phyloP scores from a whole-genome alignment of 768 basidiomycete species.

The Mycena chlorophos region DNA sequence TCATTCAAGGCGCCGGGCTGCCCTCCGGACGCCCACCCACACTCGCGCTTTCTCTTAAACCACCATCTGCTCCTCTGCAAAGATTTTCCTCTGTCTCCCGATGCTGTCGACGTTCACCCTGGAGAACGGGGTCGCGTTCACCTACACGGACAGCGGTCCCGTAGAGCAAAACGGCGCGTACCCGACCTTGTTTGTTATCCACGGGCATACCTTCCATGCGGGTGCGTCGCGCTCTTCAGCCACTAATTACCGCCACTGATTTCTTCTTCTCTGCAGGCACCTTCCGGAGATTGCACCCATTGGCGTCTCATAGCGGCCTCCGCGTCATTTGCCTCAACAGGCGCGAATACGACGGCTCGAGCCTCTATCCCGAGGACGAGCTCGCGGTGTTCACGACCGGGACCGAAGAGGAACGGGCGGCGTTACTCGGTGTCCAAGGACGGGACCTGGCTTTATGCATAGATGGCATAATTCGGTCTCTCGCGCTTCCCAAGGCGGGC shows the following conservation, averaged over 20 bases:
- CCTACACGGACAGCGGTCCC: slow-evolving; percentile 32
- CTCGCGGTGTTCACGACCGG: slow-evolving; percentile 16
- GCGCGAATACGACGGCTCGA: slow-evolving; percentile 35
- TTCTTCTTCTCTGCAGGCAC: slow-evolving; percentile 21
- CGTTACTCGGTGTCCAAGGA: slow-evolving; percentile 30
- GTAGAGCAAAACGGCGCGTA: slow-evolving; percentile 20
- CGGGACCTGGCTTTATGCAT: slow-evolving; percentile 30
- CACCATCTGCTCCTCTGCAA: neutral
- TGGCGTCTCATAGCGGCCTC: slow-evolving; percentile 21
- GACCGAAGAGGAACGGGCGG: slow-evolving; percentile 18
- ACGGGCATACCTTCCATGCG: slow-evolving; percentile 32
- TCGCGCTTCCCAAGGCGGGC: slow-evolving; percentile 20
- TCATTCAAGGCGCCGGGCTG: neutral
- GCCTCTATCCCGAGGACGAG: slow-evolving; percentile 31
- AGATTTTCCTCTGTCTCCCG: neutral
- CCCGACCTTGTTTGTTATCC: slow-evolving; percentile 30
- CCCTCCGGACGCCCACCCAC: neutral
- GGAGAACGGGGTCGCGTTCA: slow-evolving; percentile 23
- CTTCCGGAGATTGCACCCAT: slow-evolving; percentile 25
- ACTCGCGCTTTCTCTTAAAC: neutral
- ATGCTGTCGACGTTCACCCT: slow-evolving; percentile 20
- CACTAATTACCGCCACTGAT: neutral
- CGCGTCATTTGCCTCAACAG: slow-evolving; percentile 35
- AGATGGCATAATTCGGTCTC: slow-evolving; percentile 26
- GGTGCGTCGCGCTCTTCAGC: slow-evolving; percentile 14